A percentile compares a stretch with the other conserved stretches of the same genome.
Conservation (phyloP, 129 eudicot genomes). For the Flaveria trinervia region DNA sequence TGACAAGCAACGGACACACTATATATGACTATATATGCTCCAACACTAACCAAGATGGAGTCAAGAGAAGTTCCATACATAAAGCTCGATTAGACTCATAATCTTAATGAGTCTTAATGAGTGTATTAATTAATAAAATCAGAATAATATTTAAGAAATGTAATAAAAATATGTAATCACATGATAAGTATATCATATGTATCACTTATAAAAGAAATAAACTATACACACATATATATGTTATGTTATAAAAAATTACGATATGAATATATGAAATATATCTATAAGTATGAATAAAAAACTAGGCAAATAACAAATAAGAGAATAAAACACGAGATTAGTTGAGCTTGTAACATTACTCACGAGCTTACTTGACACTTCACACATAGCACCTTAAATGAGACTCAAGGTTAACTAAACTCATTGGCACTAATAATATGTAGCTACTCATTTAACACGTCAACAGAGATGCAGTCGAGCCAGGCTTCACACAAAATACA, state of each 20-base stretch:
- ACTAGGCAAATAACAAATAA: too few relatives aligned
- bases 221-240: too few relatives aligned
- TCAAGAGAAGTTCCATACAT: not conserved
- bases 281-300: too few relatives aligned
- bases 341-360: not conserved
- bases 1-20: too few relatives aligned
- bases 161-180: not conserved
- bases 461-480: not conserved
- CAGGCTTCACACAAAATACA: too few relatives aligned
- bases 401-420: not conserved
- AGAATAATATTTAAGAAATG: not conserved
- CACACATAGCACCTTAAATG: not conserved
- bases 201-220: not conserved
- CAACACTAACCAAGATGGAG: not conserved
- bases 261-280: too few relatives aligned
- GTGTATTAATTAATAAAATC: not conserved
- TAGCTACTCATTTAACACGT: not conserved
- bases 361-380: not conserved
- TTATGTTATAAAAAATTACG: too few relatives aligned
- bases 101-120: not conserved
- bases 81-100: not conserved
- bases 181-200: not conserved
- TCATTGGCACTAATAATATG: not conserved
- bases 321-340: too few relatives aligned
- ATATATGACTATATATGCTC: too few relatives aligned